Evolutionary conservation across 305 asterid genomes (phyloP), one percentile per base, ranked within the genome.

Genomic region (Solanum hybrid): DNA sequence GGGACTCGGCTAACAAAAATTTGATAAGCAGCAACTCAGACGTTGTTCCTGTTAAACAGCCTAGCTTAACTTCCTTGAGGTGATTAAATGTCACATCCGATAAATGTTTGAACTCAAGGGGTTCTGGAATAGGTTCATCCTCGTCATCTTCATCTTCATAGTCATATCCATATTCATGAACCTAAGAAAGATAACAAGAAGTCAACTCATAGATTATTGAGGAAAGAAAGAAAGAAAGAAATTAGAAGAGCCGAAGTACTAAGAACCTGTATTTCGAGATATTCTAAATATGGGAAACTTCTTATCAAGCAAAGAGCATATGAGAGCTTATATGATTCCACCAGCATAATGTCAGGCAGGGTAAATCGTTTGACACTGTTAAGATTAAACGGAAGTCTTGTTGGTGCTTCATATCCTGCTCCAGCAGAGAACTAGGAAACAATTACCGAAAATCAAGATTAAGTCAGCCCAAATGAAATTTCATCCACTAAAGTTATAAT

Each of bases 261-360:
- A 89, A 38, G 14, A 32, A 89, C 92, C 86, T 26, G 4, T 56
- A 85, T 77, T 34, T 86, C 51, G 9, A 91, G 5, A 36, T 72
- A 22, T 31, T 80, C 64, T 78, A 91, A 87, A 51, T 56, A 88
- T 40, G 91, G 89, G 60, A 90, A 88, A 78, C 91, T 91, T 90
- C 89, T 79, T 1, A 91, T 81, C 80, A 91, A 81, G 88, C 89
- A 86, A 13, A 91, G 75, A 79, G 46, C 73, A 90, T 32, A 79
- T 0, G 88, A 72, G 56, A 91, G 56, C 81, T 66, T 73, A 38
- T 80, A 80, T 76, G 88, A 29, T 78, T 79, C 56, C 10, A 31
- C 69, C 31, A 90, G 51, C 35, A 29, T 40, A 10, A 91, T 24
- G 29, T 29, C 13, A 72, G 90, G 82, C 16, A 91, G 24, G 27